Evolutionary conservation across 192 early-diverging fungal species (phyloP).

Genomic region (Coemansia sp.): DNA sequence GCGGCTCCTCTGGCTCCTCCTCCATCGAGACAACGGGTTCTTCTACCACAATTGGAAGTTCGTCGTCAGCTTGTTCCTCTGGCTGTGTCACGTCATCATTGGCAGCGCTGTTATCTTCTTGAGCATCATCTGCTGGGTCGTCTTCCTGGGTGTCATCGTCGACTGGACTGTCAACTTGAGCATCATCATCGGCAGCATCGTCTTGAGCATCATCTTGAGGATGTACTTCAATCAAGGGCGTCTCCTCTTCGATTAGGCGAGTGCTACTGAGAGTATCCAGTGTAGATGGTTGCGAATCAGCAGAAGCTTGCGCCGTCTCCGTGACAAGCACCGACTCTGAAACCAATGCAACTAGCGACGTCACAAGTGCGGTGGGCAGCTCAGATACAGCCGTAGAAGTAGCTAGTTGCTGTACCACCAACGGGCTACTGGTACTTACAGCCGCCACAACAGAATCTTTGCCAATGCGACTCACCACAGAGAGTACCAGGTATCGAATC

Average conservation of each 20-base stretch:
- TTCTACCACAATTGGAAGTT: not conserved
- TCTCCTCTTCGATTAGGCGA: not conserved
- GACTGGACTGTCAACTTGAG: no score
- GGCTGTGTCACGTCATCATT: not conserved
- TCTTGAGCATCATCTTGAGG: not conserved
- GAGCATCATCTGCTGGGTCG: not conserved
- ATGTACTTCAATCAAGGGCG: not conserved
- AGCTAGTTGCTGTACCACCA: not conserved
- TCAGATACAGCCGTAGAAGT: not conserved
- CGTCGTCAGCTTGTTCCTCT: not conserved
- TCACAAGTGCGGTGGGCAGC: not conserved
- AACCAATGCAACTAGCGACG: not conserved
- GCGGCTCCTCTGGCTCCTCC: not conserved
- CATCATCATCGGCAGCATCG: no score
- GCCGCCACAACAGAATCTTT: not conserved
- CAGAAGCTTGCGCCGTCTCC: not conserved
- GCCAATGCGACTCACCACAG: not conserved
- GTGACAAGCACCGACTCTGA: not conserved
- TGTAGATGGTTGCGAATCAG: not conserved
- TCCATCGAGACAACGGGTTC: not conserved
- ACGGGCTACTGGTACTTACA: not conserved
- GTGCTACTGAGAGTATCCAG: not conserved
- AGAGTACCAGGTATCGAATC: conserved; percentile 29
- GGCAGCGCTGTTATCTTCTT: not conserved
- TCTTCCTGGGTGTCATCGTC: not conserved